A percentile compares a stretch with the other conserved stretches of the same genome.
Evolutionary conservation across 176 grass and related monocot genomes (phyloP).

Genomic region (Chrysopogon serrulatus): DNA sequence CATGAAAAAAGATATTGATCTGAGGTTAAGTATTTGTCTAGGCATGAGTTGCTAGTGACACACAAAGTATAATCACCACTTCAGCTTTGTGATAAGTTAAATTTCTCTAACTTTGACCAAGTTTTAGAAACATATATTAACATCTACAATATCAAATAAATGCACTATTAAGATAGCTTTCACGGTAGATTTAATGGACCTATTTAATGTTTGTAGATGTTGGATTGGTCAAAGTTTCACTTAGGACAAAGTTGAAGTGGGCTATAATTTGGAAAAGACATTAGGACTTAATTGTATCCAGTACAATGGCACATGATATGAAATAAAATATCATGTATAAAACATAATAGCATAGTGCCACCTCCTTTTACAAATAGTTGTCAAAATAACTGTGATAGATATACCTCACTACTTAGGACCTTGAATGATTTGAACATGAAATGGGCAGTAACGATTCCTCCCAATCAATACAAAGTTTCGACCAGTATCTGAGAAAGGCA

Average conservation of each 20-base stretch:
- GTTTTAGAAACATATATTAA: not conserved
- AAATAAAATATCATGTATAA: not conserved
- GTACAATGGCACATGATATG: not conserved
- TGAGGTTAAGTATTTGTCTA: not conserved
- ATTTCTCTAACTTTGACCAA: not conserved
- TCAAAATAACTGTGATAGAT: conserved; percentile 1
- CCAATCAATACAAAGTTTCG: not conserved
- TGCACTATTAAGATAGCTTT: not conserved
- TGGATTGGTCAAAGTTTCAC: not conserved
- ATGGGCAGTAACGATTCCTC: not conserved
- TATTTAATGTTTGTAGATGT: not conserved
- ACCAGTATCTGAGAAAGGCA: not conserved
- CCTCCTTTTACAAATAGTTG: not conserved
- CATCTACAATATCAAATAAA: not conserved
- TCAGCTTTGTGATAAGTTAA: not conserved
- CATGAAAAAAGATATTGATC: not conserved
- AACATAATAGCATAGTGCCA: not conserved
- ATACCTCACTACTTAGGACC: conserved; percentile 12
- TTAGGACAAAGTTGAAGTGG: not conserved
- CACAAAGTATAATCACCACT: not conserved
- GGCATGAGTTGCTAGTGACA: not conserved
- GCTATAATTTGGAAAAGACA: not conserved
- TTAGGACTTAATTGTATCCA: not conserved
- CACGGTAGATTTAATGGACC: not conserved
- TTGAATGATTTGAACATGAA: not conserved